Evolutionary conservation across 208 protist genomes (phyloP).

Genomic region (Trypanosoma platydactyli): DNA sequence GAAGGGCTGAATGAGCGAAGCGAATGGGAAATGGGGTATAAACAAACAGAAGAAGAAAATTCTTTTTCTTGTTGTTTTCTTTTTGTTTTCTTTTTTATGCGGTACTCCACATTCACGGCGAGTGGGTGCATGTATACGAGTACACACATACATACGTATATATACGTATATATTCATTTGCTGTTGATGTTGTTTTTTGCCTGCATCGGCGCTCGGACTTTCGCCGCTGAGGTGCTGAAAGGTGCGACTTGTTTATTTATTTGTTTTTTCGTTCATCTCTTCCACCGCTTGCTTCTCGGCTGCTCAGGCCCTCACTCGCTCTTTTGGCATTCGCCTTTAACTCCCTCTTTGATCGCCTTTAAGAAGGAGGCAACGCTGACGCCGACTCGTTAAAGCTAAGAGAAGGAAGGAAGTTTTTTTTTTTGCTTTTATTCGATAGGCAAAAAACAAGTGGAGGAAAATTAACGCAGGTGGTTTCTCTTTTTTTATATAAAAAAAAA

Average conservation of each 20-base stretch:
- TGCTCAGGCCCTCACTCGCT: background rate
- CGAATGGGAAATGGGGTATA: too few species aligned
- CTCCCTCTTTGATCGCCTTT: too few species aligned
- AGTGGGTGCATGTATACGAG: too few species aligned
- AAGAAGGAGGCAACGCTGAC: background rate
- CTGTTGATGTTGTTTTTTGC: background rate
- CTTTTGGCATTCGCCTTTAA: too few species aligned
- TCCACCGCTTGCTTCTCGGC: background rate
- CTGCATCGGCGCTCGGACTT: too few species aligned
- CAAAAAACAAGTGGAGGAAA: conserved; percentile 8
- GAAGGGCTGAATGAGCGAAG: too few species aligned
- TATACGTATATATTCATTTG: background rate
- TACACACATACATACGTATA: too few species aligned
- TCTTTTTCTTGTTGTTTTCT: too few species aligned
- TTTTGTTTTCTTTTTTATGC: too few species aligned
- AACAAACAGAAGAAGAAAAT: too few species aligned
- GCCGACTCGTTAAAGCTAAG: background rate
- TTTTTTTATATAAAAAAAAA: conserved; percentile 21
- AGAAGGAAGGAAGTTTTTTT: conserved; percentile 1
- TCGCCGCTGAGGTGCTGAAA: too few species aligned
- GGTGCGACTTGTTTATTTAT: conserved; percentile 5
- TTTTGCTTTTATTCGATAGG: background rate
- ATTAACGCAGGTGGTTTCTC: background rate
- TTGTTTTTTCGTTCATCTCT: conserved; percentile 13
- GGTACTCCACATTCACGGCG: too few species aligned